phyloP scores from a whole-genome alignment of 164 flowering plant genomes.

The Umbilicus rupestris region DNA sequence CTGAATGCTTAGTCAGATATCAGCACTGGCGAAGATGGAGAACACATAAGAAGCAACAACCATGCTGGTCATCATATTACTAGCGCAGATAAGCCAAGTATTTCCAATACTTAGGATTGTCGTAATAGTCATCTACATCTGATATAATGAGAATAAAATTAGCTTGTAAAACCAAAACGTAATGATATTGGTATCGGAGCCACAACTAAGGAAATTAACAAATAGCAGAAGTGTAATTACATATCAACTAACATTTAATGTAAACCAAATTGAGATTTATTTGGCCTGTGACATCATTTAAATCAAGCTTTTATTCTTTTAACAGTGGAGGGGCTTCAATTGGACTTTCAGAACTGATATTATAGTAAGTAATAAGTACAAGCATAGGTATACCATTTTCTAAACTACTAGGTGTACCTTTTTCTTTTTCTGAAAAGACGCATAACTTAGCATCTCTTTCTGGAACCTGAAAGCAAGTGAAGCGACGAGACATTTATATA shows the following conservation, averaged over 20 bases:
- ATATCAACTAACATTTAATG: too few species aligned
- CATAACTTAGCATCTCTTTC: constrained; percentile 55
- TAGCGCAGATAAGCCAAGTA: neutral
- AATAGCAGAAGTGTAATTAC: neutral
- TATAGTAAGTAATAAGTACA: neutral
- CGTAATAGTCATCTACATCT: neutral
- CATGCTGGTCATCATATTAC: neutral
- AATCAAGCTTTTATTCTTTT: too few species aligned
- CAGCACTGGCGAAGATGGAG: constrained; percentile 6
- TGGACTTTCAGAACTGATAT: too few species aligned
- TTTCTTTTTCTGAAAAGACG: constrained; percentile 38
- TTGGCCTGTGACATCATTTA: too few species aligned
- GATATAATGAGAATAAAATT: neutral
- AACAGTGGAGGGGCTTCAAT: too few species aligned
- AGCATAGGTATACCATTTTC: too few species aligned
- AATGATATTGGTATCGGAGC: neutral
- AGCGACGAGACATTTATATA: constrained; percentile 2
- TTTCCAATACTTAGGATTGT: neutral
- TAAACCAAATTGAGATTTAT: too few species aligned
- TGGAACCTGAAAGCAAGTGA: constrained; percentile 52
- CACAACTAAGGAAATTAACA: neutral
- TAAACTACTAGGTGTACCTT: constrained; percentile 47
- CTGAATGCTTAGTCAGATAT: neutral
- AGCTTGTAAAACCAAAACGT: neutral
- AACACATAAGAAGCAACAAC: neutral